Evolutionary conservation across 2,329 filamentous ascomycete species (phyloP).

Genomic region (Apiospora pterosperma): DNA sequence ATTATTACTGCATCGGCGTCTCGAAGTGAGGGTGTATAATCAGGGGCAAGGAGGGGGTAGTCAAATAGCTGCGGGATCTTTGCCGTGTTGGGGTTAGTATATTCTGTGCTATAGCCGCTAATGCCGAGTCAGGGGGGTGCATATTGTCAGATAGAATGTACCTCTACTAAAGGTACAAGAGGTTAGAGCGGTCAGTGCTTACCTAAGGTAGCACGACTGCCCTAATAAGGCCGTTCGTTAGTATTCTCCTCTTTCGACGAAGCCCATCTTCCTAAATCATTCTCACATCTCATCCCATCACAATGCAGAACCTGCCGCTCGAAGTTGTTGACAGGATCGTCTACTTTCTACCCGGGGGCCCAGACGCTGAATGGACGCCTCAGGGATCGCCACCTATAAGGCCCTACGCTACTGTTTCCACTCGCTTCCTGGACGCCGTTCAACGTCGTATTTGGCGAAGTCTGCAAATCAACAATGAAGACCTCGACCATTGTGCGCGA

Average conservation of each 20-base stretch:
- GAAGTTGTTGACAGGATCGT: slow-evolving; percentile 4
- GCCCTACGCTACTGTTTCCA: slow-evolving; percentile 3
- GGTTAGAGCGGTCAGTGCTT: too few relatives aligned
- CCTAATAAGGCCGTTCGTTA: too few relatives aligned
- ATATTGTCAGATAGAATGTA: too few relatives aligned
- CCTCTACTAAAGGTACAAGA: too few relatives aligned
- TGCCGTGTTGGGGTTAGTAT: too few relatives aligned
- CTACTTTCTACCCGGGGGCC: background rate
- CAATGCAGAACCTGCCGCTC: background rate
- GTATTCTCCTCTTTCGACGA: background rate
- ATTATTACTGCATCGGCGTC: slow-evolving; percentile 7
- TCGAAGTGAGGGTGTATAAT: background rate
- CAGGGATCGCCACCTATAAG: background rate
- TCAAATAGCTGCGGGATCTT: too few relatives aligned
- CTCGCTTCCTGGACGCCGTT: background rate
- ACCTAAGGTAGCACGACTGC: too few relatives aligned
- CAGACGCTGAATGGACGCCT: background rate
- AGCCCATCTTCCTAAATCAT: background rate
- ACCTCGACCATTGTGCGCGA: background rate
- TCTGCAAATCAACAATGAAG: background rate
- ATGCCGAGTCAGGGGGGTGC: too few relatives aligned
- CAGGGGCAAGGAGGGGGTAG: background rate
- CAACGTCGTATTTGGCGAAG: background rate
- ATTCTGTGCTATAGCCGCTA: too few relatives aligned
- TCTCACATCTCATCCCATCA: background rate